A percentile compares a stretch with the other conserved stretches of the same genome.
Evolutionary conservation across 2,329 filamentous ascomycete genomes (phyloP).

Genomic region (Mollisiaceae sp.): DNA sequence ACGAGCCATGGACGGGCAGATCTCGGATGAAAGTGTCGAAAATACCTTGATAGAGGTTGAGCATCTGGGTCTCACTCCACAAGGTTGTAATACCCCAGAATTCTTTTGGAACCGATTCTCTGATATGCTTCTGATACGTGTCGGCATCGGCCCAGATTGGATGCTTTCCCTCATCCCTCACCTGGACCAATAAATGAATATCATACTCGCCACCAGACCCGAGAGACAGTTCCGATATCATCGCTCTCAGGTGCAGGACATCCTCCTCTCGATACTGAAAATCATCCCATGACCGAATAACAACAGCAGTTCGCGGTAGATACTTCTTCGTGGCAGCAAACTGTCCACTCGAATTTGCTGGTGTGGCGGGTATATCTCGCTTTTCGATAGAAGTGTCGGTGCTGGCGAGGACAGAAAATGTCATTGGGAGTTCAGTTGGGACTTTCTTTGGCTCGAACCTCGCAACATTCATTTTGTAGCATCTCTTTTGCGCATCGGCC

Average conservation of each 20-base stretch:
- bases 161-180: constrained; percentile 77
- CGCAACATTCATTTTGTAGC: constrained; percentile 70
- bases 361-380: constrained; percentile 8
- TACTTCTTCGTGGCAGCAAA: constrained; percentile 33
- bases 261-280: constrained; percentile 82
- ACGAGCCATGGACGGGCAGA: constrained; percentile 87
- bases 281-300: constrained; percentile 83
- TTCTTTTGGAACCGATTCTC: constrained; percentile 76
- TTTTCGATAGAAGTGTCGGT: constrained; percentile 8
- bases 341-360: constrained; percentile 12
- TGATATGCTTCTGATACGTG: constrained; percentile 69
- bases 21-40: constrained; percentile 75
- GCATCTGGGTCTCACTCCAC: constrained; percentile 95
- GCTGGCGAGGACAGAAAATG: constrained; percentile 30
- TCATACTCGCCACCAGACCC: constrained; percentile 87
- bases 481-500: constrained; percentile 78
- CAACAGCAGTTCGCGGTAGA: constrained; percentile 72
- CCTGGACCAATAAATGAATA: constrained; percentile 82
- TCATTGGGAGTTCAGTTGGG: constrained; percentile 21
- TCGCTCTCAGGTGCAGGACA: constrained; percentile 78
- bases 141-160: constrained; percentile 80
- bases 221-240: constrained; percentile 82
- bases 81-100: constrained; percentile 88
- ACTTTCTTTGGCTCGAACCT: constrained; percentile 58
- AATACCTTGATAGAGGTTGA: constrained; percentile 84